Evolutionary conservation across 352 stramenopile species (phyloP).

Genomic region (Globisporangium barbulae): DNA sequence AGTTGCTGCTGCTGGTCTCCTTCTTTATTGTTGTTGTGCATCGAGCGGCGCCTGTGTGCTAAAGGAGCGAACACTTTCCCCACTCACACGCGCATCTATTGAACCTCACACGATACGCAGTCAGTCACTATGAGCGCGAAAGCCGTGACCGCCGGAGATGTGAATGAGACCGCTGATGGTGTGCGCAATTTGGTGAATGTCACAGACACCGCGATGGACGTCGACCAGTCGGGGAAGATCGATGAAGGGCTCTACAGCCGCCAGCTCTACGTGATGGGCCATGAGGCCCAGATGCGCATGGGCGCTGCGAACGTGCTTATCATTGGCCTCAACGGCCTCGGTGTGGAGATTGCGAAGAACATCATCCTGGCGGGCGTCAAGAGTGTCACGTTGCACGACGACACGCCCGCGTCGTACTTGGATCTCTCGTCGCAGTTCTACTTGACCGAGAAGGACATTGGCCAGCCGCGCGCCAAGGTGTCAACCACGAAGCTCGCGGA

Average conservation of each 20-base stretch:
- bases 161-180: constrained; percentile 70
- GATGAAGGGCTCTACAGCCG: constrained; percentile 89
- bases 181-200: constrained; percentile 71
- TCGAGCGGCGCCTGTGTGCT: not conserved
- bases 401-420: constrained; percentile 68
- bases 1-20: not conserved
- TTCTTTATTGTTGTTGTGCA: not conserved
- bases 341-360: constrained; percentile 98
- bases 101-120: not conserved
- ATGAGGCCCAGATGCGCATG: constrained; percentile 98
- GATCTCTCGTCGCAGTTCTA: constrained; percentile 98
- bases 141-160: constrained; percentile 60
- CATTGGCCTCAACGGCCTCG: constrained; percentile 93
- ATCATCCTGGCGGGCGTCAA: constrained; percentile 96
- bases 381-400: constrained; percentile 95
- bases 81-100: not conserved
- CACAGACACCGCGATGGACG: constrained; percentile 65
- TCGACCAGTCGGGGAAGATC: constrained; percentile 52
- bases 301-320: constrained; percentile 94
- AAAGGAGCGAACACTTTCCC: not conserved
- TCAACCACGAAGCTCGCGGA: constrained; percentile 91
- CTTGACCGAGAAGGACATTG: constrained; percentile 86
- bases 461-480: constrained; percentile 78
- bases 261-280: constrained; percentile 99
- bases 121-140: constrained; percentile 51